Percentiles rank a stretch among this genome's conserved stretches.
Conservation (phyloP, 352 stramenopile genomes). For the Phytophthora idaei region DNA sequence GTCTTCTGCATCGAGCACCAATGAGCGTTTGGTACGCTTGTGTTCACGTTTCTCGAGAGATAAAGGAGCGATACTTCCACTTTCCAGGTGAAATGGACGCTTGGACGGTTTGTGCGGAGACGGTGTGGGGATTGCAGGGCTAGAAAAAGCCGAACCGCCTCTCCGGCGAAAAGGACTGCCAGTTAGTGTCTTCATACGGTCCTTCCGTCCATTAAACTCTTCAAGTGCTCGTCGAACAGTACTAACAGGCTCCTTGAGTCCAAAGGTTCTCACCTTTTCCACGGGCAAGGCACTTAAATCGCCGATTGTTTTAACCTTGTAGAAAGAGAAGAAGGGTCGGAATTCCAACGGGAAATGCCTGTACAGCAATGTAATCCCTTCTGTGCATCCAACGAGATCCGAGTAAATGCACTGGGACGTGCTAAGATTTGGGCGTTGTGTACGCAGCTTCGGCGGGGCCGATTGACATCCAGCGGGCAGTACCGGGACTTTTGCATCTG, state of each 20-base stretch:
- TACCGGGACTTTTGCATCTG: background rate
- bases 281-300: constrained; percentile 59
- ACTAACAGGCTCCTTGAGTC: constrained; percentile 58
- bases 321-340: constrained; percentile 59
- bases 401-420: constrained; percentile 46
- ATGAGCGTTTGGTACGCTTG: constrained; percentile 54
- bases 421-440: constrained; percentile 11
- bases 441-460: constrained; percentile 18
- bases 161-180: constrained; percentile 51
- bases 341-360: constrained; percentile 62
- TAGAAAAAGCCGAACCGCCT: constrained; percentile 19
- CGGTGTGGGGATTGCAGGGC: constrained; percentile 32
- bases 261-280: constrained; percentile 62
- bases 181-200: constrained; percentile 39
- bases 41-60: constrained; percentile 39
- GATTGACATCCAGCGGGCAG: constrained; percentile 18
- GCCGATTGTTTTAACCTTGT: constrained; percentile 75
- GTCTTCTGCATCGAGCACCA: constrained; percentile 34
- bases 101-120: constrained; percentile 45
- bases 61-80: constrained; percentile 19
- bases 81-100: constrained; percentile 29
- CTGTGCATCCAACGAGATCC: constrained; percentile 48
- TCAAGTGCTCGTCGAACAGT: constrained; percentile 61
- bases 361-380: constrained; percentile 56
- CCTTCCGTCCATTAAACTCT: constrained; percentile 53